Evolutionary conservation across 2,329 filamentous ascomycete genomes (phyloP).

Genomic region (Fusarium devonianum): DNA sequence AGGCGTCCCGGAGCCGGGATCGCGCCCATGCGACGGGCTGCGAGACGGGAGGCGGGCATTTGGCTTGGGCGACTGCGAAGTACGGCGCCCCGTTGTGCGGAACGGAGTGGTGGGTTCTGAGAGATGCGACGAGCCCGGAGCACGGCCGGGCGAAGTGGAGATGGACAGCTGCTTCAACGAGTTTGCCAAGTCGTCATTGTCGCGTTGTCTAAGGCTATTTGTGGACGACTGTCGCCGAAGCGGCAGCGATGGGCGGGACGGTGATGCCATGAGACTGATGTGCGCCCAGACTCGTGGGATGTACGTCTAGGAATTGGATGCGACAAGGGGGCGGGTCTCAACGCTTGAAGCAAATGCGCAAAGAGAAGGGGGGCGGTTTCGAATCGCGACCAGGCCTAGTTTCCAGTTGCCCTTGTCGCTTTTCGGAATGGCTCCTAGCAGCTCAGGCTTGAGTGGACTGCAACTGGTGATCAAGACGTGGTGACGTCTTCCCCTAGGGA

Average conservation of each 20-base stretch:
- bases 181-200: constrained; percentile 48
- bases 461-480: constrained; percentile 20
- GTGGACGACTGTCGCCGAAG: constrained; percentile 47
- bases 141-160: constrained; percentile 43
- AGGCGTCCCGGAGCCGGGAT: constrained; percentile 58
- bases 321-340: constrained; percentile 24
- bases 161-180: constrained; percentile 57
- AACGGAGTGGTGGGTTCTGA: constrained; percentile 50
- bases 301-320: constrained; percentile 19
- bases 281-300: constrained; percentile 24
- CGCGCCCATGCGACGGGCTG: constrained; percentile 53
- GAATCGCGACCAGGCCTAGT: constrained; percentile 24
- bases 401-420: constrained; percentile 17
- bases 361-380: constrained; percentile 3
- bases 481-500: constrained; percentile 36
- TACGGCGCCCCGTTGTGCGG: constrained; percentile 49
- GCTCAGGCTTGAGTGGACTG: constrained; percentile 4
- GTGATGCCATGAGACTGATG: constrained; percentile 40
- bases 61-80: constrained; percentile 35
- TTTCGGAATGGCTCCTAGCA: constrained; percentile 27
- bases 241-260: constrained; percentile 41
- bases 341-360: constrained; percentile 18
- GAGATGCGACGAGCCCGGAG: constrained; percentile 43
- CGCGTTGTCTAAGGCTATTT: constrained; percentile 39
- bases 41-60: constrained; percentile 47